Evolutionary conservation across 768 basidiomycete genomes (phyloP), one percentile per base, ranked within the genome.

Genomic region (Termitomyces sp.): DNA sequence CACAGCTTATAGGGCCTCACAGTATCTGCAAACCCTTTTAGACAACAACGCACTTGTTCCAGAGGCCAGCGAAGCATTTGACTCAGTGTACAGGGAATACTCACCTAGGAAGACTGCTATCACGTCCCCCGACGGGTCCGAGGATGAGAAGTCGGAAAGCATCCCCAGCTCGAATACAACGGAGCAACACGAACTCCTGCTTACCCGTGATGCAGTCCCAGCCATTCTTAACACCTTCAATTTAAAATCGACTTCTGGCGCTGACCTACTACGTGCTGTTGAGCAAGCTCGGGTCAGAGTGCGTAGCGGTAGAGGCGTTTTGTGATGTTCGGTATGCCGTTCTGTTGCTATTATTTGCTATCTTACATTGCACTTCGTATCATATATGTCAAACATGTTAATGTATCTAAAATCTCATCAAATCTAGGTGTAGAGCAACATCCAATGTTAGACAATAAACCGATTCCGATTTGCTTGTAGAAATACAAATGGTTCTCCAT

Each of bases 1-100:
- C 4, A 24, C 62, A 88, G 87, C 87, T 28, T 87, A 81, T 69
- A 85, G 78, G 71, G 77, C 87, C 32, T 85, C 90, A 9, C 73
- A 81, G 63, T 85, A 90, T 70, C 71, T 92, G 1, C 72, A 82
- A 60, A 73, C 72, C 26, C 78, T 92, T 46, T 65, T 90, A 42
- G 74, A 81, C 45, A 70, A 71, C 34, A 79, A 77, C 3, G 68
- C 76, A 32, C 80, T 92, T 45, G 71, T 79, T 11, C 84, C 88
- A 2, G 66, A 82, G 62, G 69, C 79, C 17, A 83, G 77, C 64
- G 58, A 70, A 48, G 70, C 71, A 21, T 77, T 92, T 22, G 85
- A 91, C 58, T 59, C 60, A 1, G 69, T 90, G 35, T 91, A 89
- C 68, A 60, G 62, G 19, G 45, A 64, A 19, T 59, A 65, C 41